Conservation (phyloP, 768 basidiomycete genomes). For the Pulveroboletus ravenelii region DNA sequence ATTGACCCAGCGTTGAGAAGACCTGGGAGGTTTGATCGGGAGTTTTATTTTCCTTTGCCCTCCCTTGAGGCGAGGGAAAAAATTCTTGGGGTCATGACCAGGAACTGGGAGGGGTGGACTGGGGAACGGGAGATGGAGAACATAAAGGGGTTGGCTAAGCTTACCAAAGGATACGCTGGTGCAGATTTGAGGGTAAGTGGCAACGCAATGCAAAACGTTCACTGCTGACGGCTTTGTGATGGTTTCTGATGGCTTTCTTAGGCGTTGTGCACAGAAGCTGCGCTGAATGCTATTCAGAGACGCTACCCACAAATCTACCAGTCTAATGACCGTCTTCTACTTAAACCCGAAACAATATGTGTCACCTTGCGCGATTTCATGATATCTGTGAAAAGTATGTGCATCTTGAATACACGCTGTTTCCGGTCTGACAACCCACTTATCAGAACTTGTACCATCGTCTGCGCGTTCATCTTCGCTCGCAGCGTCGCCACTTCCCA, state of each 20-base stretch:
- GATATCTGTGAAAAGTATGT: slow-evolving; percentile 91
- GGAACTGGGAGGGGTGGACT: slow-evolving; percentile 83
- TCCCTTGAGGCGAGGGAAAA: slow-evolving; percentile 77
- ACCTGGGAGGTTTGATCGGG: slow-evolving; percentile 94
- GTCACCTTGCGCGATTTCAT: slow-evolving; percentile 91
- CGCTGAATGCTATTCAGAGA: slow-evolving; percentile 92
- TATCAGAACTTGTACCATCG: slow-evolving; percentile 84
- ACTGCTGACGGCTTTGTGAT: slow-evolving; percentile 1
- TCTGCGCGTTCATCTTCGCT: slow-evolving; percentile 89
- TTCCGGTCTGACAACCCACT: slow-evolving; percentile 5
- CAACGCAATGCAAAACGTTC: not conserved
- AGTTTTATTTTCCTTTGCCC: slow-evolving; percentile 96
- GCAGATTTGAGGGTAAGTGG: slow-evolving; percentile 84
- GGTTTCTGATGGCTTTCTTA: slow-evolving; percentile 19
- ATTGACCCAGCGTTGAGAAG: slow-evolving; percentile 92
- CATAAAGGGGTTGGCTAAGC: slow-evolving; percentile 66
- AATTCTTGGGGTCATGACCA: slow-evolving; percentile 88
- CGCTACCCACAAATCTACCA: slow-evolving; percentile 98
- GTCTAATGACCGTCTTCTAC: slow-evolving; percentile 75
- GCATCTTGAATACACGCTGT: not conserved
- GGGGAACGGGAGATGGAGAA: slow-evolving; percentile 44
- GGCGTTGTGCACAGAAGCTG: slow-evolving; percentile 97
- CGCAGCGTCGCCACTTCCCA: slow-evolving; percentile 77
- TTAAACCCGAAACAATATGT: slow-evolving; percentile 81
- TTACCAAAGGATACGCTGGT: slow-evolving; percentile 97